Evolutionary conservation across 2,329 filamentous ascomycete genomes (phyloP).

Genomic region (Helotiales sp.): DNA sequence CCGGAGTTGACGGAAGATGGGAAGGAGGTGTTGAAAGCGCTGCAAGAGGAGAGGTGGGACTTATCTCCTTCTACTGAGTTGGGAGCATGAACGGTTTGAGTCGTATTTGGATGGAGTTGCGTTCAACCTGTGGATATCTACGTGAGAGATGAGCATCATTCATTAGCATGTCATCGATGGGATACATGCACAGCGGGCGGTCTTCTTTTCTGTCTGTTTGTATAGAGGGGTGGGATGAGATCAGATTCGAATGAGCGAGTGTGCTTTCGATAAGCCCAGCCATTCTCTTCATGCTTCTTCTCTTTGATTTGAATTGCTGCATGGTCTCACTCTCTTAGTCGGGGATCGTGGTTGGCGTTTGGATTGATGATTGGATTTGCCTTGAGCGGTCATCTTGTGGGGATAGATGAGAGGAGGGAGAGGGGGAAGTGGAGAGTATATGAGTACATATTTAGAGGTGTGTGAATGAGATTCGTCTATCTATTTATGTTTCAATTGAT

Average conservation of each 20-base stretch:
- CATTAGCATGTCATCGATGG: not conserved
- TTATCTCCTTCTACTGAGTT: constrained; percentile 30
- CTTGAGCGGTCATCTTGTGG: too few species aligned
- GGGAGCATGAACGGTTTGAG: constrained; percentile 5
- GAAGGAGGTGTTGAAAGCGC: constrained; percentile 52
- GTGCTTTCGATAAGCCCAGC: not conserved
- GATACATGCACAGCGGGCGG: not conserved
- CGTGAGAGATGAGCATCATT: not conserved
- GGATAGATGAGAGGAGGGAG: too few species aligned
- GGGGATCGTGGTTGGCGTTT: too few species aligned
- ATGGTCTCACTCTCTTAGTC: too few species aligned
- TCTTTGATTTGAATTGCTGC: too few species aligned
- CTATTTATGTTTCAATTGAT: too few species aligned
- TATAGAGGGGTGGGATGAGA: not conserved
- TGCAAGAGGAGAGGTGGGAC: constrained; percentile 47
- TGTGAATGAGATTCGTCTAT: too few species aligned
- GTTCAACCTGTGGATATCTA: not conserved
- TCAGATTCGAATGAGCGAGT: not conserved
- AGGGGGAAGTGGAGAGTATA: too few species aligned
- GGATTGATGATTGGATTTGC: too few species aligned
- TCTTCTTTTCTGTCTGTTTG: not conserved
- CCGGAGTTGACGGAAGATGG: constrained; percentile 65
- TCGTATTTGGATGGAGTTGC: not conserved
- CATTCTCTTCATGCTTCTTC: not conserved
- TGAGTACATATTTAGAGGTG: too few species aligned